Percentiles rank a stretch among this genome's conserved stretches.
Conservation (phyloP, 108 stramenopile genomes). For the Aurantiochytrium sp. region DNA sequence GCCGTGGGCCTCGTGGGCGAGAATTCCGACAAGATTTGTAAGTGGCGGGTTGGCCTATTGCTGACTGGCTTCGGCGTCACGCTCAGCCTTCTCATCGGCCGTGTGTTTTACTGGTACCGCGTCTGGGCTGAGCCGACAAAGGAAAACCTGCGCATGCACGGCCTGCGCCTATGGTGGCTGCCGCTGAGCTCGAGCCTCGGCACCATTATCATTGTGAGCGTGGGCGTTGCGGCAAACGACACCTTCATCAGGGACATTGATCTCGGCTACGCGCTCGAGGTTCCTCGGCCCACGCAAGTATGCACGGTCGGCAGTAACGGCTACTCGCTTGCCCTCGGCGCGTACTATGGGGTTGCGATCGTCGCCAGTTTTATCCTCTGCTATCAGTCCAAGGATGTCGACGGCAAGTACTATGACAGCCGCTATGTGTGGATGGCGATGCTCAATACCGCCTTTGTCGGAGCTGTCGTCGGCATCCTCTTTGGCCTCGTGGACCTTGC, state of each 20-base stretch:
- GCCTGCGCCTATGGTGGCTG: background rate
- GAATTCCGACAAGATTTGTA: background rate
- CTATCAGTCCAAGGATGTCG: background rate
- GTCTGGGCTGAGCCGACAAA: background rate
- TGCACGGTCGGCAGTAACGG: background rate
- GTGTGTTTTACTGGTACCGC: conserved; percentile 17
- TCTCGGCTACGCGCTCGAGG: background rate
- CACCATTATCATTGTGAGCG: background rate
- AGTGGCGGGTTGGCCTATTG: background rate
- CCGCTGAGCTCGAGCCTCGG: background rate
- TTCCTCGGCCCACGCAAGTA: background rate
- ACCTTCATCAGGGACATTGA: background rate
- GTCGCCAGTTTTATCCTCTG: background rate
- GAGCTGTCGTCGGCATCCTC: background rate
- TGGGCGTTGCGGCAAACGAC: background rate
- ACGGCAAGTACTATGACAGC: conserved; percentile 5
- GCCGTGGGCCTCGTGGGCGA: background rate
- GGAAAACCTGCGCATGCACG: background rate
- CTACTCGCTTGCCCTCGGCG: background rate
- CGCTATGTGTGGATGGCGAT: background rate
- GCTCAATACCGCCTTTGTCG: background rate
- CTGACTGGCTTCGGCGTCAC: background rate
- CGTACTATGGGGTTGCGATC: background rate
- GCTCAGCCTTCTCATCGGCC: background rate
- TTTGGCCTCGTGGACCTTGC: background rate